Conservation (phyloP, 129 eudicot genomes). For the Flaveria ramosissima region DNA sequence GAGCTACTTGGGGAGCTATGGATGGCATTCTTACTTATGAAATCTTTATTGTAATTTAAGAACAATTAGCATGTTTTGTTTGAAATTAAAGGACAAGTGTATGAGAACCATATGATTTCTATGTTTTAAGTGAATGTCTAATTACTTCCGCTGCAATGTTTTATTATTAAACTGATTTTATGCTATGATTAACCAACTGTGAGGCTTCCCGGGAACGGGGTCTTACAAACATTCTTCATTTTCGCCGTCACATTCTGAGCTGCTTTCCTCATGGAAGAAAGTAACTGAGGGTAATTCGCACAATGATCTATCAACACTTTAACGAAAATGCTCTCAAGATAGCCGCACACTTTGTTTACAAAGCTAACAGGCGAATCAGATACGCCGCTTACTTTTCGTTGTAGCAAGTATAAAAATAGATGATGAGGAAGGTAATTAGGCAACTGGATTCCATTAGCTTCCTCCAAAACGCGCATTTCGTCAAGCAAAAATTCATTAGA, state of each 20-base stretch:
- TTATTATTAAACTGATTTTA: too few species aligned
- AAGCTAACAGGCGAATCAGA: conserved; percentile 20
- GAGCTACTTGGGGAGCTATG: too few species aligned
- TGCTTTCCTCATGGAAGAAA: conserved; percentile 31
- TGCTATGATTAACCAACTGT: too few species aligned
- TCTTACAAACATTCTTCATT: too few species aligned
- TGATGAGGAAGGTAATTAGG: conserved; percentile 28
- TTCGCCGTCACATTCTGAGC: conserved; percentile 4
- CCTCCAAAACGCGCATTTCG: conserved; percentile 38
- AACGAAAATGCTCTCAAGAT: conserved; percentile 24
- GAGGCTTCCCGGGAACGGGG: too few species aligned
- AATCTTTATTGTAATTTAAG: too few species aligned
- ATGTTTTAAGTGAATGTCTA: too few species aligned
- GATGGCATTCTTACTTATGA: too few species aligned
- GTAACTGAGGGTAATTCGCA: conserved; percentile 29
- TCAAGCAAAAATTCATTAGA: conserved; percentile 35
- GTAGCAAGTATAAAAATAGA: conserved; percentile 28
- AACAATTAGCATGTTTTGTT: too few species aligned
- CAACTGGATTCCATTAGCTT: conserved; percentile 36
- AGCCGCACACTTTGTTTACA: conserved; percentile 26
- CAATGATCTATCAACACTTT: conserved; percentile 21
- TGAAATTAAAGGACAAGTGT: too few species aligned
- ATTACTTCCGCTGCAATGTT: too few species aligned
- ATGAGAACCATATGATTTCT: too few species aligned
- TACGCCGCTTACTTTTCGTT: conserved; percentile 19